Conservation (phyloP, 148 eudicot genomes). For the Drosera capensis region DNA sequence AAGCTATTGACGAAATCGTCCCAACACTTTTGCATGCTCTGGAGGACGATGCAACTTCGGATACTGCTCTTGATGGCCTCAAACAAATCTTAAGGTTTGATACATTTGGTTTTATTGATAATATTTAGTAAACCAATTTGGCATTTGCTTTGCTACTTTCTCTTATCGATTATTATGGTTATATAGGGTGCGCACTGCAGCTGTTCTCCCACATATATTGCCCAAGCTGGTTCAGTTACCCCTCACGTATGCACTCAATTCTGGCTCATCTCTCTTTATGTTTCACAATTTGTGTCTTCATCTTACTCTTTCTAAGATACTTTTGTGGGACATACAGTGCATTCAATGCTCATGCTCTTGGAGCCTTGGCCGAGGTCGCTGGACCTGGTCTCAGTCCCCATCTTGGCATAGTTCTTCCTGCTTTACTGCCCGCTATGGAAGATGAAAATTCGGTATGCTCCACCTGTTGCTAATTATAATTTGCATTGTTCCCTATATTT, state of each 20-base stretch:
- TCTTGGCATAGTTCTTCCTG: constrained; percentile 68
- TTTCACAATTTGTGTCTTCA: neutral
- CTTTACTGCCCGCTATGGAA: constrained; percentile 78
- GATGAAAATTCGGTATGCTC: constrained; percentile 53
- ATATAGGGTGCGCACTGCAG: constrained; percentile 80
- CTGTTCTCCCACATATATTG: constrained; percentile 91
- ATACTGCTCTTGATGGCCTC: constrained; percentile 94
- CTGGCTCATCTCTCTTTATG: neutral
- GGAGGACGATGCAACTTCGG: constrained; percentile 84
- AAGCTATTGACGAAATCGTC: constrained; percentile 98
- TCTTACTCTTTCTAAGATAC: neutral
- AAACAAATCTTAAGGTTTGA: constrained; percentile 86
- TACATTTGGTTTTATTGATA: neutral
- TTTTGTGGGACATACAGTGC: constrained; percentile 31
- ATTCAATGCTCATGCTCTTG: constrained; percentile 96
- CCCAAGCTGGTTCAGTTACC: constrained; percentile 95
- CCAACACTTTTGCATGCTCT: constrained; percentile 94
- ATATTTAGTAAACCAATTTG: neutral
- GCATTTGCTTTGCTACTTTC: too few species aligned
- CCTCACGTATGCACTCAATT: constrained; percentile 43
- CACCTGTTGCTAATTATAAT: neutral
- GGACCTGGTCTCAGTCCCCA: constrained; percentile 85
- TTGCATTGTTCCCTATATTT: neutral
- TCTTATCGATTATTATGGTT: too few species aligned
- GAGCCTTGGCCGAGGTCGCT: constrained; percentile 97